A percentile compares a stretch with the other conserved stretches of the same genome.
phyloP scores from a whole-genome alignment of 164 flowering plant species.

The Annona squamosa region DNA sequence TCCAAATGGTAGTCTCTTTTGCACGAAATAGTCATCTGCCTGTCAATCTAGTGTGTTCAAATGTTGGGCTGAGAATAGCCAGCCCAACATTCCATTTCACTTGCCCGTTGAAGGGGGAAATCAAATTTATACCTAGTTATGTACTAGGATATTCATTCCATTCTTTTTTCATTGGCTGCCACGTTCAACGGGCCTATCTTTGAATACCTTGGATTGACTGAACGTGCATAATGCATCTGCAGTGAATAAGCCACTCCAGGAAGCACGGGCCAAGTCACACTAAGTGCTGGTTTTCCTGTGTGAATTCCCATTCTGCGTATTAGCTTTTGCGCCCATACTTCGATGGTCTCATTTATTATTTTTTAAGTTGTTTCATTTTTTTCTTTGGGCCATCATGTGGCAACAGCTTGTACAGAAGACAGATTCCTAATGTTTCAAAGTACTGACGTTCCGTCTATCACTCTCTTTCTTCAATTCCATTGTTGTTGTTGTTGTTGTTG shows the following conservation, averaged over 20 bases:
- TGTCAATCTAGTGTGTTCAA: not conserved
- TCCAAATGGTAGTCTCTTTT: not conserved
- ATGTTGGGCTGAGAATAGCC: not conserved
- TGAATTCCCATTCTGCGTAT: not conserved
- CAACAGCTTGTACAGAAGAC: too few species aligned
- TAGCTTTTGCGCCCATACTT: too few species aligned
- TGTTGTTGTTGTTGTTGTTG: too few species aligned
- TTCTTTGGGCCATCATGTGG: too few species aligned
- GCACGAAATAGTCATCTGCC: not conserved
- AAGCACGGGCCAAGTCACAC: not conserved
- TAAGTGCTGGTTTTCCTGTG: not conserved
- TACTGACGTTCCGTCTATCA: too few species aligned
- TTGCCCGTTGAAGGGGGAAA: not conserved
- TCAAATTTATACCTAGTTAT: not conserved
- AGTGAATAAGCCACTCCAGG: not conserved
- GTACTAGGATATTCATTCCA: not conserved
- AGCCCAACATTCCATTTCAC: not conserved
- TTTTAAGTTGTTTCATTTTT: too few species aligned
- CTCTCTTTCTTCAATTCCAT: too few species aligned
- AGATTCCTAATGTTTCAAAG: too few species aligned
- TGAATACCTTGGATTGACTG: not conserved
- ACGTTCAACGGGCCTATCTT: not conserved
- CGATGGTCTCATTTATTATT: too few species aligned
- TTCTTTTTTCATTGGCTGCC: not conserved
- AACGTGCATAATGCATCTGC: not conserved